Conservation (phyloP, 257 asterid species). For the Petunia axillaris region DNA sequence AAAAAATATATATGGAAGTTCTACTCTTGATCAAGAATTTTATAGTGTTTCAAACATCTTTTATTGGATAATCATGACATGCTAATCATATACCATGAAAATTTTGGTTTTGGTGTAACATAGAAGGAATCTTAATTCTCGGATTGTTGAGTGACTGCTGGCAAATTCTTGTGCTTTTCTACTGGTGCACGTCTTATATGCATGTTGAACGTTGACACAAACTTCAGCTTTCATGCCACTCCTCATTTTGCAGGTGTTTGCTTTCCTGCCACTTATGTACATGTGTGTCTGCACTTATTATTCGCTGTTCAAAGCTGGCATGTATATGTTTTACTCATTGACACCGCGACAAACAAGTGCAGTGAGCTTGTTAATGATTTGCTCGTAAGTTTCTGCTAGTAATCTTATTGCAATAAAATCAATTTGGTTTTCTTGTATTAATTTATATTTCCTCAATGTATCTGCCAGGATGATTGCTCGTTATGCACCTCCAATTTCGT, state of each 20-base stretch:
- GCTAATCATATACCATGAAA: conserved; percentile 5
- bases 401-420: conserved; percentile 14
- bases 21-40: conserved; percentile 14
- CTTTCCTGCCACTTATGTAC: conserved; percentile 93
- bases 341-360: conserved; percentile 93
- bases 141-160: conserved; percentile 6
- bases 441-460: conserved; percentile 15
- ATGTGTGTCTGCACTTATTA: conserved; percentile 97
- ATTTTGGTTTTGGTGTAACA: background rate
- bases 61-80: conserved; percentile 11
- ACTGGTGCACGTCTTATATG: background rate
- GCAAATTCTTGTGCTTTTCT: background rate
- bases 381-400: conserved; percentile 74
- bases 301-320: conserved; percentile 91
- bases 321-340: conserved; percentile 93
- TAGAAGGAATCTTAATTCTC: background rate
- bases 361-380: conserved; percentile 96
- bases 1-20: background rate
- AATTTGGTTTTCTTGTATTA: background rate
- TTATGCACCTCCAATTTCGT: conserved; percentile 97
- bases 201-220: background rate
- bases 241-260: conserved; percentile 63
- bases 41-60: background rate
- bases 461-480: conserved; percentile 95
- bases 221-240: conserved; percentile 15